Evolutionary conservation across 352 stramenopile genomes (phyloP).

Genomic region (Phytophthora boehmeriae): DNA sequence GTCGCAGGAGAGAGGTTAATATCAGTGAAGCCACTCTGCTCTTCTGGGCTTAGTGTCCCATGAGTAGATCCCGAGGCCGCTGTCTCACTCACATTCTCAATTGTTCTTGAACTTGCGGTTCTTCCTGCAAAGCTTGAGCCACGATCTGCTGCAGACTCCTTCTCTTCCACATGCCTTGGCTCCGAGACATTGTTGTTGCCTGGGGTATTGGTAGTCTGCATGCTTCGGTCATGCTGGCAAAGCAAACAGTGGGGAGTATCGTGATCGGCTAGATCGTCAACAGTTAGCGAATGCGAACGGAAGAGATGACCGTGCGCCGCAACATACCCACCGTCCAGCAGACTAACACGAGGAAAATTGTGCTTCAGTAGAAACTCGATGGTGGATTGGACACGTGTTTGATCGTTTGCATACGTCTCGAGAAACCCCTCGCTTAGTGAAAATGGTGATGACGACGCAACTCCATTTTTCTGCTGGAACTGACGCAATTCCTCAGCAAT

Average conservation of each 20-base stretch:
- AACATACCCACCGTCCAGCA: constrained; percentile 76
- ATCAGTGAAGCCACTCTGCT: constrained; percentile 24
- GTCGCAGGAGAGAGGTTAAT: constrained; percentile 29
- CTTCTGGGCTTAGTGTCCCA: constrained; percentile 4
- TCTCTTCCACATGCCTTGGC: constrained; percentile 6
- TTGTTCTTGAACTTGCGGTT: constrained; percentile 21
- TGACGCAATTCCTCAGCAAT: constrained; percentile 64
- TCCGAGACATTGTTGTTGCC: not conserved
- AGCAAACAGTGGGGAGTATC: constrained; percentile 63
- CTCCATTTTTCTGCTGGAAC: constrained; percentile 32
- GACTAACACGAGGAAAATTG: constrained; percentile 76
- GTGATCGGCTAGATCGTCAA: constrained; percentile 79
- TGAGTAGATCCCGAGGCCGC: not conserved
- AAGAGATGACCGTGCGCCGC: constrained; percentile 60
- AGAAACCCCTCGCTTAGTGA: constrained; percentile 61
- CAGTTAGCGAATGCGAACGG: constrained; percentile 54
- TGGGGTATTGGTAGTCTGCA: constrained; percentile 10
- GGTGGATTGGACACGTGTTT: constrained; percentile 67
- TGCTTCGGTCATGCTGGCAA: constrained; percentile 60
- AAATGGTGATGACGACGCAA: constrained; percentile 45
- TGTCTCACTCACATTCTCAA: constrained; percentile 3
- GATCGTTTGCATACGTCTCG: constrained; percentile 68
- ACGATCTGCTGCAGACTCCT: constrained; percentile 16
- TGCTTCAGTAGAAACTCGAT: constrained; percentile 78
- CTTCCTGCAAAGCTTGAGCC: constrained; percentile 10